These are phyloP conservation scores for Exserohilum turcica DNA, from an alignment of 2,329 filamentous ascomycete genomes.

Conservation along the genomic window DNA sequence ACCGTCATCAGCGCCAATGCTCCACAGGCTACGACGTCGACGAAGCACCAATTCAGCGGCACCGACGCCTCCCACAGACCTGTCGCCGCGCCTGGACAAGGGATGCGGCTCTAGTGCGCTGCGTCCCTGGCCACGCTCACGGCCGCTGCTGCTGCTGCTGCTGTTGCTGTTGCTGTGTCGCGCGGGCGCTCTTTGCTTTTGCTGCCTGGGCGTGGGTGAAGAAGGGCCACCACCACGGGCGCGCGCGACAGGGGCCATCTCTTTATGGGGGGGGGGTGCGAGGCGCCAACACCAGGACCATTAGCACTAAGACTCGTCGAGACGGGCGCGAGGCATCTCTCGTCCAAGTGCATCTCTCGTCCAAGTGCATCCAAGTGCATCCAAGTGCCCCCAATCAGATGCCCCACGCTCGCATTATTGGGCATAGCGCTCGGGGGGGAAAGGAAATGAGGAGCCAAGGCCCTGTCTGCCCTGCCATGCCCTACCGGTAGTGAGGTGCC, in stretches of 20 bases:
- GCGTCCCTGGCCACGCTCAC: slow-evolving; percentile 11
- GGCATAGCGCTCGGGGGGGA: slow-evolving; percentile 13
- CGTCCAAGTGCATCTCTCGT: too few relatives aligned
- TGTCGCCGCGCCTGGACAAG: slow-evolving; percentile 14
- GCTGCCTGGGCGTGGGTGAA: too few relatives aligned
- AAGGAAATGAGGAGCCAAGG: slow-evolving; percentile 18
- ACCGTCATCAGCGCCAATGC: slow-evolving; percentile 35
- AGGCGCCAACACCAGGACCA: too few relatives aligned
- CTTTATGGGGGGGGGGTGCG: slow-evolving; percentile 24
- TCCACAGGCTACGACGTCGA: slow-evolving; percentile 23
- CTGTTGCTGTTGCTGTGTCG: background rate
- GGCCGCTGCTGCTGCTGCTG: background rate
- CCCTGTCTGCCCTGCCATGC: too few relatives aligned
- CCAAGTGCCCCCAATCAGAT: slow-evolving; percentile 18
- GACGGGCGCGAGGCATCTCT: slow-evolving; percentile 21
- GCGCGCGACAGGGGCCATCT: slow-evolving; percentile 31
- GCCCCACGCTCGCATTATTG: slow-evolving; percentile 6
- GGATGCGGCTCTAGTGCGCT: slow-evolving; percentile 14
- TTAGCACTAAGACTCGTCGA: background rate
- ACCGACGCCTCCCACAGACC: slow-evolving; percentile 4
- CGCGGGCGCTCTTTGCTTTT: too few relatives aligned
- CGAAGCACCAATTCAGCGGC: slow-evolving; percentile 16
- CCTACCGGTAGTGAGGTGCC: background rate
- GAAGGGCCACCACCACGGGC: slow-evolving; percentile 15
- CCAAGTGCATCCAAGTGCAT: too few relatives aligned